Percentiles rank a stretch among this genome's conserved stretches.
Conservation (phyloP, 1,284 basidiomycete genomes). For the Kwoniella shivajii region DNA sequence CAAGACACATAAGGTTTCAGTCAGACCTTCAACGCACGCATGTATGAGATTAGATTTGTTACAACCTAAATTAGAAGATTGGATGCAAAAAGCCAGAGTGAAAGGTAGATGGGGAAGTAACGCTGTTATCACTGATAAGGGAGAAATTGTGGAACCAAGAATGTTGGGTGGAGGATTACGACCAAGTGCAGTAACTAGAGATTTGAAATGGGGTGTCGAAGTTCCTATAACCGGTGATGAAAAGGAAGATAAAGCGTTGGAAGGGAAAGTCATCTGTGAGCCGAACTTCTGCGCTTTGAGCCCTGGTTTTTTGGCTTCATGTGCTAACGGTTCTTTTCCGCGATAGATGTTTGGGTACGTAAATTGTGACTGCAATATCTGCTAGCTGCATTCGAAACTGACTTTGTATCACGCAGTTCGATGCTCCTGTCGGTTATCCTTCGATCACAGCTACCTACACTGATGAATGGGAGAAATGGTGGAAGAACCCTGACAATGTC, state of each 20-base stretch:
- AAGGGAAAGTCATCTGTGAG: slow-evolving; percentile 94
- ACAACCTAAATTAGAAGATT: slow-evolving; percentile 82
- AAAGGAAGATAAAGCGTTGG: slow-evolving; percentile 75
- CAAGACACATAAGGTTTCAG: slow-evolving; percentile 74
- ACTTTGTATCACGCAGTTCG: slow-evolving; percentile 65
- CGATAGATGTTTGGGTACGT: slow-evolving; percentile 79
- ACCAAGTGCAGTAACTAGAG: slow-evolving; percentile 89
- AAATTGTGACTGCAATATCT: too few species aligned
- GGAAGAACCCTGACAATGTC: slow-evolving; percentile 91
- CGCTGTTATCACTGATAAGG: slow-evolving; percentile 81
- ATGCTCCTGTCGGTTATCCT: slow-evolving; percentile 95
- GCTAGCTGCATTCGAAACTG: not conserved
- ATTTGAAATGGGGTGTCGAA: slow-evolving; percentile 95
- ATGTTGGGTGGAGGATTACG: slow-evolving; percentile 77
- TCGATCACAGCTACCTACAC: slow-evolving; percentile 98
- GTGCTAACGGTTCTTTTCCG: slow-evolving; percentile 7
- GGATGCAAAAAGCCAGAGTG: slow-evolving; percentile 79
- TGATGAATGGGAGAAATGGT: slow-evolving; percentile 94
- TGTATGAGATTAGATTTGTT: slow-evolving; percentile 84
- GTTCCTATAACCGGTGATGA: slow-evolving; percentile 74
- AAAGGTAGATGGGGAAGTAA: slow-evolving; percentile 91
- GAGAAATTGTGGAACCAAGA: slow-evolving; percentile 87
- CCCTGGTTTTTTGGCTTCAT: not conserved
- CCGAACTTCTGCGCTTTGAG: slow-evolving; percentile 19
- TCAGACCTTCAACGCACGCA: slow-evolving; percentile 86